Conservation (phyloP, 352 stramenopile species). For the Blastocystis sp. region DNA sequence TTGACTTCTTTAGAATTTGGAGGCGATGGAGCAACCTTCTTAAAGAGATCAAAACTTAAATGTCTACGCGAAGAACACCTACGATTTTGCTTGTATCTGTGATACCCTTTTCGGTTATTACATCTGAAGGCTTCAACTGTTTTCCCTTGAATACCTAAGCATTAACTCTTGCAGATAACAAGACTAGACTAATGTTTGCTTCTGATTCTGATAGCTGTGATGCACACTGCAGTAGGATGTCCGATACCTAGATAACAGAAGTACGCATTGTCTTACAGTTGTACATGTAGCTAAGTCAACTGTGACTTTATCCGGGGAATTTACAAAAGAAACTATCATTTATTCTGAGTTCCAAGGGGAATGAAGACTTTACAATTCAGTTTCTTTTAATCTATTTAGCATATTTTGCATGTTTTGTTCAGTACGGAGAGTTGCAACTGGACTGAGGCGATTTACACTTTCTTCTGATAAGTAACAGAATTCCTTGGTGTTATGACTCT, state of each 20-base stretch:
- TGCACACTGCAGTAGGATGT: neutral
- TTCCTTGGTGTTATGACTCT: no score
- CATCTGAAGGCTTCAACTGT: neutral
- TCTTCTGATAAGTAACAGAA: no score
- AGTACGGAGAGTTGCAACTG: no score
- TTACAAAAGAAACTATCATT: conserved; percentile 47
- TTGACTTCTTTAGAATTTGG: no score
- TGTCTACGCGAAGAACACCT: neutral
- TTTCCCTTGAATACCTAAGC: neutral
- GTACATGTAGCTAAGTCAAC: conserved; percentile 23
- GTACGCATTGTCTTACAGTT: neutral
- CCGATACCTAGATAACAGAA: neutral
- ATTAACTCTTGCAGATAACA: neutral
- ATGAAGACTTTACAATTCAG: no score
- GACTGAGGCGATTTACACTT: no score
- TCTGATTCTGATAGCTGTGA: neutral
- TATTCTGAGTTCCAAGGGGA: no score
- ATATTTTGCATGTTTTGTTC: no score
- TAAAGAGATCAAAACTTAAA: neutral
- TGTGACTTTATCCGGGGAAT: neutral
- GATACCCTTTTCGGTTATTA: neutral
- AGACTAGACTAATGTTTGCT: conserved; percentile 11
- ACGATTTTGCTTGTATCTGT: neutral
- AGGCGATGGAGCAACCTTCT: neutral
- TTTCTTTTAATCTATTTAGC: no score